Evolutionary conservation across 352 stramenopile genomes (phyloP), one percentile per base, ranked within the genome.

Genomic region (Hyaloperonospora brassicae): DNA sequence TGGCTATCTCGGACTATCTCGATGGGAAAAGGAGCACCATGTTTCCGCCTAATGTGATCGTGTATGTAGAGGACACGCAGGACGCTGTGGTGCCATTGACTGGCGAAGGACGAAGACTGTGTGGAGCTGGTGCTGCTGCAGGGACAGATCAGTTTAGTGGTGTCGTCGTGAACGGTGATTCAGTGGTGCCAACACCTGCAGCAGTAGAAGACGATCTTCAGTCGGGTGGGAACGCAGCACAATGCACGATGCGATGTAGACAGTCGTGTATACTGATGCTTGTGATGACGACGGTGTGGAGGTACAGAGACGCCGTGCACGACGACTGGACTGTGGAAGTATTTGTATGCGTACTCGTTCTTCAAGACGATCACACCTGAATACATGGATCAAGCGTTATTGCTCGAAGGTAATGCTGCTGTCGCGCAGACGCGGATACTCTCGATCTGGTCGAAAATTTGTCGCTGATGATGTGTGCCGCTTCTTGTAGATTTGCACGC

Each of bases 121-220:
- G 36, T 11, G 39, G 36, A 1, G 53, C 47, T 49, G 64, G 55
- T n/a, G 43, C 31, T 25, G 46, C 48, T 23, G 52, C 58, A 43
- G 51, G 60, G 24, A 50, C 54, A n/a, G 64, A 45, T 1, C 64
- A 66, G 12, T 56, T 59, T 24, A 59, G 17, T 41, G 63, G 38
- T 34, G 27, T 34, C 0, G 46, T 57, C 44, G 43, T 63, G 11
- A 66, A 52, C 7, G 59, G 46, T 12, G 61, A 77, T 41, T 70
- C 61, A 21, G 43, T 61, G 5, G 69, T 59, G 34, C 61, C 58
- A 38, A 70, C 54, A 22, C 53, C 65, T 31, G 61, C 63, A 9
- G 64, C 79, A 11, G 79, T 89, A 11, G 79, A 89, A 62, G 76
- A 89, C 24, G 79, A 89, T 45, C 54, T 87, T 13, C 73, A 68